Evolutionary conservation across 805 yeast species (phyloP).

Genomic region (Schizosaccharomyces pombe): DNA sequence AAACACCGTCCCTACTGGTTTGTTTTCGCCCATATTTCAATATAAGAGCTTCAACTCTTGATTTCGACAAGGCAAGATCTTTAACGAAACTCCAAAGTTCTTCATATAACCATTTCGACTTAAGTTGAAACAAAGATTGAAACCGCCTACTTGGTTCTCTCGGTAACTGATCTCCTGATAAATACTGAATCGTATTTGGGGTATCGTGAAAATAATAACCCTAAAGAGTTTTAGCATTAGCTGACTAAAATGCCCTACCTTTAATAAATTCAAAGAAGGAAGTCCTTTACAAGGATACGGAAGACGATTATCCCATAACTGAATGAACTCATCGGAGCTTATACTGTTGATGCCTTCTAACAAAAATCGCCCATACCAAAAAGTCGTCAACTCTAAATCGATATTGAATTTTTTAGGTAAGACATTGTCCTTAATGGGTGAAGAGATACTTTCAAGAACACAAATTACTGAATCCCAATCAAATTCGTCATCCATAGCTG

Average conservation of each 20-base stretch:
- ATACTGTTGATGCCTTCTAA: background rate
- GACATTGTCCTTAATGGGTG: too few relatives aligned
- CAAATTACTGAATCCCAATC: background rate
- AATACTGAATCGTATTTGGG: background rate
- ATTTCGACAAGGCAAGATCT: background rate
- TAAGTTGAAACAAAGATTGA: background rate
- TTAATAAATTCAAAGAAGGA: background rate
- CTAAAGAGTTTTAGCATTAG: background rate
- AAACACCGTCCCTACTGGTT: background rate
- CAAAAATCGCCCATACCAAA: background rate
- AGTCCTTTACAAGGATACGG: background rate
- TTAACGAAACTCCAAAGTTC: background rate
- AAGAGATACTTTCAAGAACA: background rate
- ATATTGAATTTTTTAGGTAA: too few relatives aligned
- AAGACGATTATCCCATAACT: background rate
- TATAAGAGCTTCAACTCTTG: background rate
- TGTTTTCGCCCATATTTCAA: slow-evolving; percentile 3
- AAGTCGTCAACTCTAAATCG: background rate
- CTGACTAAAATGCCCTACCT: background rate
- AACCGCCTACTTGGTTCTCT: background rate
- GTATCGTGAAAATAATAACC: background rate
- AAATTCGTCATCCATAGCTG: background rate
- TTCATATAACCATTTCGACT: background rate
- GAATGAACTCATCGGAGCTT: background rate
- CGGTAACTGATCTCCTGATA: background rate